These are phyloP conservation scores for Micractinium conductrix DNA, from an alignment of 139 green algal species.

Conservation along the genomic window DNA sequence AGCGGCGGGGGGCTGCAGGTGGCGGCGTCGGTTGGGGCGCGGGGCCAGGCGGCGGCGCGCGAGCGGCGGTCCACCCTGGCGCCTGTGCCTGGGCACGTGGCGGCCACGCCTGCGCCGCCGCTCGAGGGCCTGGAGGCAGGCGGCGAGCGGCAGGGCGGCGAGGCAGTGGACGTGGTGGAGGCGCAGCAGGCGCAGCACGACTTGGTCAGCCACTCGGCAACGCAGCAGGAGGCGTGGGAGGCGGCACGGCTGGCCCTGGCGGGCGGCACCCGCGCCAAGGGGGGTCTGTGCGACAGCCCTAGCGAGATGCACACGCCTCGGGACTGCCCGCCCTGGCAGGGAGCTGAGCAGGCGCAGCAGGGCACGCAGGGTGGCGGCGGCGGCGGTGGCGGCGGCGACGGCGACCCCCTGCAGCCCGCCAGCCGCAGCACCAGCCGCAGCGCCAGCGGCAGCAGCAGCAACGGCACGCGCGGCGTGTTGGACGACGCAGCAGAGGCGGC, in stretches of 20 bases:
- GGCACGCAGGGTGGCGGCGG: neutral
- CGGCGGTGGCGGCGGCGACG: neutral
- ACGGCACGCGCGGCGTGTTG: neutral
- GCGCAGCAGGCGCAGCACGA: neutral
- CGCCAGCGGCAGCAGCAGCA: neutral
- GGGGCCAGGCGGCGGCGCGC: neutral
- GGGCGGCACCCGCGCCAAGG: neutral
- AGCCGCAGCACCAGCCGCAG: neutral
- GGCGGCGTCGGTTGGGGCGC: neutral
- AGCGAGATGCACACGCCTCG: constrained; percentile 18
- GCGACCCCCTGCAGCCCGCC: too few species aligned
- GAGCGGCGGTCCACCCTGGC: neutral
- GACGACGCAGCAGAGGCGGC: too few species aligned
- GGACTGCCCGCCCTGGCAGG: too few species aligned
- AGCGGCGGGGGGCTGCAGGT: constrained; percentile 6
- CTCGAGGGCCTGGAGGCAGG: neutral
- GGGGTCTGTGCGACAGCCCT: constrained; percentile 5
- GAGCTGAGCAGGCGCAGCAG: neutral
- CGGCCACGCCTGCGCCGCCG: neutral
- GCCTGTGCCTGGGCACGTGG: neutral
- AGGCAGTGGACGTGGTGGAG: neutral
- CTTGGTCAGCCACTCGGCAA: neutral
- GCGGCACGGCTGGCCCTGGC: neutral
- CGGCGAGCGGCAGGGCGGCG: neutral
- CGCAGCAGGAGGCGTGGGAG: neutral